phyloP scores from a whole-genome alignment of 2,329 filamentous ascomycete species.

The Talaromyces sp. region DNA sequence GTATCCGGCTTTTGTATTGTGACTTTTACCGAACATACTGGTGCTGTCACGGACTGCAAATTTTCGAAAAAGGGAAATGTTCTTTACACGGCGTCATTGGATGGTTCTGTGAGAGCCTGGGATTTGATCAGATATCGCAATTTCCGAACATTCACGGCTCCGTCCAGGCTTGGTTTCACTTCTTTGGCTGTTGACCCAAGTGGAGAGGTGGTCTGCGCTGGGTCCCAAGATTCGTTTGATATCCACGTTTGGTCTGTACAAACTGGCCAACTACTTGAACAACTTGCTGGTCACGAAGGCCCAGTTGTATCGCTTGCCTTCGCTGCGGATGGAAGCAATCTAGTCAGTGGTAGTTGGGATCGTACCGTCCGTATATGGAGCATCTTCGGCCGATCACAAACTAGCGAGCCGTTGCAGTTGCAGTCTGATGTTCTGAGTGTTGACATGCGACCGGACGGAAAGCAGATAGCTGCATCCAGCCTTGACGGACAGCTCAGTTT shows the following conservation, averaged over 20 bases:
- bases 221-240: conserved; percentile 92
- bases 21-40: conserved; percentile 95
- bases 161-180: conserved; percentile 84
- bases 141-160: conserved; percentile 94
- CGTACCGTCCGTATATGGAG: conserved; percentile 93
- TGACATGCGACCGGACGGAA: conserved; percentile 81
- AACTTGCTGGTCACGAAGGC: conserved; percentile 86
- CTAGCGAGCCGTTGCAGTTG: conserved; percentile 86
- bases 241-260: conserved; percentile 99
- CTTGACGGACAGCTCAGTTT: conserved; percentile 92
- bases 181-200: conserved; percentile 95
- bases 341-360: conserved; percentile 96
- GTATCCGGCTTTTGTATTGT: conserved; percentile 96
- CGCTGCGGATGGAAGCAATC: conserved; percentile 73
- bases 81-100: conserved; percentile 88
- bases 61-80: conserved; percentile 95
- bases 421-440: conserved; percentile 87
- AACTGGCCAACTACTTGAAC: conserved; percentile 89
- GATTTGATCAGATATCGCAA: conserved; percentile 94
- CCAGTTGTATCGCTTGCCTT: conserved; percentile 87
- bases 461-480: conserved; percentile 86
- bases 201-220: conserved; percentile 92
- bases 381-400: conserved; percentile 89
- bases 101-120: conserved; percentile 93
- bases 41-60: conserved; percentile 85